These are phyloP conservation scores for Wickerhamomyces chambardii DNA, from an alignment of 805 yeast species.

Conservation along the genomic window DNA sequence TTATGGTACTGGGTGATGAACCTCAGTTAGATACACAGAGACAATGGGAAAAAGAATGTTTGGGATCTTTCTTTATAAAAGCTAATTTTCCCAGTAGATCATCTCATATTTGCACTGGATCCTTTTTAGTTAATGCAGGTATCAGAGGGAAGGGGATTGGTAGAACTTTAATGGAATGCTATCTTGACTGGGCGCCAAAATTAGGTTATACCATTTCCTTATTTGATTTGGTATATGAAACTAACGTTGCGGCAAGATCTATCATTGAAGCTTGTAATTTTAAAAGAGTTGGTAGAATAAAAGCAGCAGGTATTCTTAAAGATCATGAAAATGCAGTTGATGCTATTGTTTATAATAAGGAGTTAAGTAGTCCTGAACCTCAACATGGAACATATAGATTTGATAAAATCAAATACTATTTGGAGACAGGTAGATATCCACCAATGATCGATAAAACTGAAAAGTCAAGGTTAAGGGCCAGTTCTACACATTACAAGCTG, in stretches of 20 bases:
- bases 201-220: constrained; percentile 80
- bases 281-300: constrained; percentile 69
- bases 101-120: constrained; percentile 87
- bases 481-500: constrained; percentile 69
- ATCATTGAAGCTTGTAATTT: constrained; percentile 74
- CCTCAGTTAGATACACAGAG: constrained; percentile 38
- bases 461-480: constrained; percentile 76
- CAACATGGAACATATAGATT: constrained; percentile 51
- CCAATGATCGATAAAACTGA: constrained; percentile 74
- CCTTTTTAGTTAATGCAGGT: constrained; percentile 85
- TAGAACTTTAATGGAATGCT: constrained; percentile 72
- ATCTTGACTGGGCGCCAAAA: constrained; percentile 83
- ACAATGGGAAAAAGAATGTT: constrained; percentile 89
- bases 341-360: constrained; percentile 78
- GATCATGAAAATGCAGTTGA: constrained; percentile 83
- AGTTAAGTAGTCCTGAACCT: constrained; percentile 51
- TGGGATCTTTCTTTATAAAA: constrained; percentile 78
- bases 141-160: constrained; percentile 92
- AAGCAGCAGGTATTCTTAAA: constrained; percentile 82
- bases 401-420: constrained; percentile 68
- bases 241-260: constrained; percentile 74
- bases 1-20: constrained; percentile 71
- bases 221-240: constrained; percentile 82
- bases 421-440: constrained; percentile 84
- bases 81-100: constrained; percentile 92